These are phyloP conservation scores for Trifolium fragiferum DNA, from an alignment of 306 rosid species.

Conservation along the genomic window DNA sequence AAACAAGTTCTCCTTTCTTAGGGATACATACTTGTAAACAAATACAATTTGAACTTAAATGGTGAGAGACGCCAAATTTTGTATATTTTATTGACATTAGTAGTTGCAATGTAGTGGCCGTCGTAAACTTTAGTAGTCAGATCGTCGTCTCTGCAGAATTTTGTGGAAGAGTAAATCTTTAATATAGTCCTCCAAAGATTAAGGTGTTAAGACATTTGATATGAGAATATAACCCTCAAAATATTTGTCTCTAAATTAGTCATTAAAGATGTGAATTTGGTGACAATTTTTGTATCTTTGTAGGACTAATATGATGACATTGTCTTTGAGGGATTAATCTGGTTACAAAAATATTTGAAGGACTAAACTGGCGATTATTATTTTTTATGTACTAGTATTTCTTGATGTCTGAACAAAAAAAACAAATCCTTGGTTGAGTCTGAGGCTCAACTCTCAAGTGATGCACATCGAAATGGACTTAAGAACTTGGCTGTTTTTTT, in stretches of 20 bases:
- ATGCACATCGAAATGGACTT: slow-evolving; percentile 29
- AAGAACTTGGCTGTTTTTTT: slow-evolving; percentile 20
- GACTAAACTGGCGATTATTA: not conserved
- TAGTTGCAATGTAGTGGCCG: slow-evolving; percentile 3
- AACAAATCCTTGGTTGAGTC: not conserved
- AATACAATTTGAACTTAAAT: slow-evolving; percentile 37
- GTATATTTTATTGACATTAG: slow-evolving; percentile 33
- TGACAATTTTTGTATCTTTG: slow-evolving; percentile 8
- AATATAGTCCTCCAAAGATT: slow-evolving; percentile 2
- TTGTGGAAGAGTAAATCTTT: slow-evolving; percentile 9
- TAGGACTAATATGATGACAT: not conserved
- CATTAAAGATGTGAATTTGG: slow-evolving; percentile 23
- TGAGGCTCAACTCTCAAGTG: not conserved
- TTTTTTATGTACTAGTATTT: not conserved
- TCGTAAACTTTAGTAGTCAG: slow-evolving; percentile 19
- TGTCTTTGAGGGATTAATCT: not conserved
- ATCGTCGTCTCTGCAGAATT: slow-evolving; percentile 10
- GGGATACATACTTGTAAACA: slow-evolving; percentile 6
- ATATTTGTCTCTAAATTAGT: not conserved
- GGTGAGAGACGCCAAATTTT: slow-evolving; percentile 33
- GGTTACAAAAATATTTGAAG: not conserved
- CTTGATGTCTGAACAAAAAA: slow-evolving; percentile 9
- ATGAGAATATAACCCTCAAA: not conserved
- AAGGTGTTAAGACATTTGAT: slow-evolving; percentile 14
- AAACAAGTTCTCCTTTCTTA: slow-evolving; percentile 23